Evolutionary conservation across 1,284 basidiomycete genomes (phyloP).

Genomic region (Agroathelia rolfsii): DNA sequence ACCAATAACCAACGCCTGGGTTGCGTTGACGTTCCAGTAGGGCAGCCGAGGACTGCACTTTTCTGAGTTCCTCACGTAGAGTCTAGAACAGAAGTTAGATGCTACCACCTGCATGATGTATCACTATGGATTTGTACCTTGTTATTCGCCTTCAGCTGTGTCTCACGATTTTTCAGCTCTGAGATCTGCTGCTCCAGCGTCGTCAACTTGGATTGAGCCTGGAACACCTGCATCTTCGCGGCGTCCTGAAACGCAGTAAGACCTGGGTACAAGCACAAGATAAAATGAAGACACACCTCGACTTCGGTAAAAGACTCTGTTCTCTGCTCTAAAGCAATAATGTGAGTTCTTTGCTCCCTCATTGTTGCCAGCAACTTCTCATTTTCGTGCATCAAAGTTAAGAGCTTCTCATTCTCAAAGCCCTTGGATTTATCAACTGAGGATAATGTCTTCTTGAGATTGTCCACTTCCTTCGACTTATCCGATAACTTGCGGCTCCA

Average conservation of each 20-base stretch:
- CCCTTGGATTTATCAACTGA: too few relatives aligned
- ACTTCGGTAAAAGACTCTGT: too few relatives aligned
- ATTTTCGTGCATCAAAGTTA: too few relatives aligned
- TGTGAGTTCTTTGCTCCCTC: too few relatives aligned
- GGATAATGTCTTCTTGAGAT: slow-evolving; percentile 52
- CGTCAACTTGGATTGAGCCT: slow-evolving; percentile 33
- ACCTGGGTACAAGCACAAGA: neutral
- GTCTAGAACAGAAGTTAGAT: slow-evolving; percentile 35
- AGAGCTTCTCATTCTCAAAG: too few relatives aligned
- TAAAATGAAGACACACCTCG: slow-evolving; percentile 37
- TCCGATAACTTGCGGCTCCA: slow-evolving; percentile 75
- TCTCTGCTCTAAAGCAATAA: too few relatives aligned
- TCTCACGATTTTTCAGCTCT: slow-evolving; percentile 55
- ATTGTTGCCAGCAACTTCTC: too few relatives aligned
- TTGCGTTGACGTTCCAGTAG: slow-evolving; percentile 84
- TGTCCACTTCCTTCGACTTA: slow-evolving; percentile 70
- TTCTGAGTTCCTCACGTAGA: slow-evolving; percentile 83
- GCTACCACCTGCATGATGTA: slow-evolving; percentile 1
- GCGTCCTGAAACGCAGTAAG: slow-evolving; percentile 26
- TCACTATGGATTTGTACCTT: slow-evolving; percentile 49
- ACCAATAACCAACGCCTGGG: slow-evolving; percentile 91
- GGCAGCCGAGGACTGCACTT: slow-evolving; percentile 84
- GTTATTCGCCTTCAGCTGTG: slow-evolving; percentile 58
- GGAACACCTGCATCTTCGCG: slow-evolving; percentile 30
- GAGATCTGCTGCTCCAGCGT: slow-evolving; percentile 50